Conservation (phyloP, 768 basidiomycete genomes). For the Lepiota brunneoincarnata region DNA sequence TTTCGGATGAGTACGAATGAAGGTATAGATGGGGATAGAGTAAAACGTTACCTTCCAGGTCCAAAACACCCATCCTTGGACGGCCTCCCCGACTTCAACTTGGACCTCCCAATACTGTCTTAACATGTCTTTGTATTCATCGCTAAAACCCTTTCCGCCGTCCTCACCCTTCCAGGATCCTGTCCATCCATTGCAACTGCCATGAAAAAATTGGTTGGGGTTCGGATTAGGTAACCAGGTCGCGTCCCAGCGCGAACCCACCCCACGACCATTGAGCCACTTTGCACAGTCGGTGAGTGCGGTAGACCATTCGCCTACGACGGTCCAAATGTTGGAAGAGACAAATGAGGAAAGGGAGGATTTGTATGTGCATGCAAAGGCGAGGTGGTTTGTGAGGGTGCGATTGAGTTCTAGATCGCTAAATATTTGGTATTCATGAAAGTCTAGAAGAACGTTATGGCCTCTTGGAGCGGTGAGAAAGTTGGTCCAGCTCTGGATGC, state of each 20-base stretch:
- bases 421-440: conserved; percentile 76
- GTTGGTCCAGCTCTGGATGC: conserved; percentile 53
- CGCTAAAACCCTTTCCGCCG: conserved; percentile 43
- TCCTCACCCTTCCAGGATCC: conserved; percentile 39
- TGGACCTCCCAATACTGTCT: conserved; percentile 83
- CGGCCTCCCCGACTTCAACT: conserved; percentile 67
- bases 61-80: conserved; percentile 75
- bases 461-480: conserved; percentile 54
- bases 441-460: conserved; percentile 66
- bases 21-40: background rate
- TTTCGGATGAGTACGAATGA: background rate
- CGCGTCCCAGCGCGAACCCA: conserved; percentile 70
- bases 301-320: conserved; percentile 80
- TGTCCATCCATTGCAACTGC: conserved; percentile 61
- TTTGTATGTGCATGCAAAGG: conserved; percentile 56
- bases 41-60: conserved; percentile 63
- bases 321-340: conserved; percentile 62
- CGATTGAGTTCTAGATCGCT: conserved; percentile 52
- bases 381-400: conserved; percentile 55
- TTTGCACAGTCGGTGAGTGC: conserved; percentile 72
- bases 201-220: conserved; percentile 39
- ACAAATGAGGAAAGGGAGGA: conserved; percentile 41
- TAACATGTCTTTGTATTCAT: conserved; percentile 60
- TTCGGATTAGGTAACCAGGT: conserved; percentile 40
- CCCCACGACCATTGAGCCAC: conserved; percentile 78